A percentile compares a stretch with the other conserved stretches of the same genome.
These are phyloP conservation scores for Bassia scoparia DNA, from an alignment of 148 eudicot species.

Conservation along the genomic window DNA sequence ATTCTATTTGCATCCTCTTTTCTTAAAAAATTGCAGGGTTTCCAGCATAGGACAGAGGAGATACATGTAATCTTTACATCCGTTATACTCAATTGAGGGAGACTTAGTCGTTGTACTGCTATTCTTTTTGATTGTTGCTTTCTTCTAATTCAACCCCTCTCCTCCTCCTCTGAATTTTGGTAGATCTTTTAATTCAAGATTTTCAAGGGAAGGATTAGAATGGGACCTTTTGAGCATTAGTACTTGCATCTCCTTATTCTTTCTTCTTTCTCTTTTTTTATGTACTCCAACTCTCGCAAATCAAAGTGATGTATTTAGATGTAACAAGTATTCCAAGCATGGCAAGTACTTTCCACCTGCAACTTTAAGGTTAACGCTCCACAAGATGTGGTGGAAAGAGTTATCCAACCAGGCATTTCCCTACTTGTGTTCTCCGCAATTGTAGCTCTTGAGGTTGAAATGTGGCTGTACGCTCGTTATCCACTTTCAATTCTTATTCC, in stretches of 20 bases:
- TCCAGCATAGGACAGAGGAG: slow-evolving; percentile 7
- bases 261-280: background rate
- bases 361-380: background rate
- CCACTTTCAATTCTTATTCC: background rate
- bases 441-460: background rate
- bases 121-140: background rate
- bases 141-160: background rate
- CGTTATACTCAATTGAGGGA: background rate
- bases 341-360: background rate
- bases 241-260: no score
- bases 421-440: background rate
- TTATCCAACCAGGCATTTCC: slow-evolving; percentile 5
- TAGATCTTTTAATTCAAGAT: background rate
- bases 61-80: background rate
- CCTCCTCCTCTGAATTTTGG: slow-evolving; percentile 5
- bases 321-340: background rate
- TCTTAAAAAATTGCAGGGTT: background rate
- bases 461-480: slow-evolving; percentile 11
- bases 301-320: background rate
- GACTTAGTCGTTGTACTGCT: background rate
- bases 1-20: background rate
- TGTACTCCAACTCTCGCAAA: background rate
- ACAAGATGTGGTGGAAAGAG: background rate
- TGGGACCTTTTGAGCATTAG: background rate
- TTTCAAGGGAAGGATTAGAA: slow-evolving; percentile 6